Percentiles rank a stretch among this genome's conserved stretches.
Conservation (phyloP, 2,329 filamentous ascomycete species). For the Nemania sp. region DNA sequence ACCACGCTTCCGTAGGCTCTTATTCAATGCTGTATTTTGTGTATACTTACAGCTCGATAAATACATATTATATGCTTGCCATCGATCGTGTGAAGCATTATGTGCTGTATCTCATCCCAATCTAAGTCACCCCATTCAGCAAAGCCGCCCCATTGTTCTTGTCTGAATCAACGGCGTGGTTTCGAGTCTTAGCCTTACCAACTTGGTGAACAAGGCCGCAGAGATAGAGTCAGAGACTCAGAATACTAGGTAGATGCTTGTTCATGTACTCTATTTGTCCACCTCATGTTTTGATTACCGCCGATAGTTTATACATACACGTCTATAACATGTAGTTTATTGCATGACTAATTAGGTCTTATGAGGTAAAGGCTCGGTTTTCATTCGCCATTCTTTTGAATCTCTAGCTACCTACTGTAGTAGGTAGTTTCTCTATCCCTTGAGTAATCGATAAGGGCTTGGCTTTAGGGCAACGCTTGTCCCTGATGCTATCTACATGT, state of each 20-base stretch:
- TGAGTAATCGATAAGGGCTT: conserved; percentile 2
- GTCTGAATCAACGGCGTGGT: conserved; percentile 19
- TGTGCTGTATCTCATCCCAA: too few species aligned
- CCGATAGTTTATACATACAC: neutral
- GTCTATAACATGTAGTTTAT: neutral
- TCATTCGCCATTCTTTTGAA: neutral
- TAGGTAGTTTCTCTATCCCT: neutral
- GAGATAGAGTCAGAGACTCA: conserved; percentile 10
- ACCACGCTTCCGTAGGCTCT: neutral
- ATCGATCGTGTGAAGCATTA: too few species aligned
- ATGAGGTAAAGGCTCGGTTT: neutral
- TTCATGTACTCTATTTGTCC: neutral
- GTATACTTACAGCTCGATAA: neutral
- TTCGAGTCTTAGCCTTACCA: conserved; percentile 4
- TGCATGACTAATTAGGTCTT: neutral
- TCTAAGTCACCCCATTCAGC: too few species aligned
- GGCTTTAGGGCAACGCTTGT: conserved; percentile 7
- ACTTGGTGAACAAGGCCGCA: neutral
- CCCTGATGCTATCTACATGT: too few species aligned
- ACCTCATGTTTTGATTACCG: neutral
- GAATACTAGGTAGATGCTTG: neutral
- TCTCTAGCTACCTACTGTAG: neutral
- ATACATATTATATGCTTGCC: neutral
- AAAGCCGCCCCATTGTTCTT: conserved; percentile 3
- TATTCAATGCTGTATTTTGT: neutral